Evolutionary conservation across 2,329 filamentous ascomycete species (phyloP).

Genomic region (Pseudogymnoascus sp.): DNA sequence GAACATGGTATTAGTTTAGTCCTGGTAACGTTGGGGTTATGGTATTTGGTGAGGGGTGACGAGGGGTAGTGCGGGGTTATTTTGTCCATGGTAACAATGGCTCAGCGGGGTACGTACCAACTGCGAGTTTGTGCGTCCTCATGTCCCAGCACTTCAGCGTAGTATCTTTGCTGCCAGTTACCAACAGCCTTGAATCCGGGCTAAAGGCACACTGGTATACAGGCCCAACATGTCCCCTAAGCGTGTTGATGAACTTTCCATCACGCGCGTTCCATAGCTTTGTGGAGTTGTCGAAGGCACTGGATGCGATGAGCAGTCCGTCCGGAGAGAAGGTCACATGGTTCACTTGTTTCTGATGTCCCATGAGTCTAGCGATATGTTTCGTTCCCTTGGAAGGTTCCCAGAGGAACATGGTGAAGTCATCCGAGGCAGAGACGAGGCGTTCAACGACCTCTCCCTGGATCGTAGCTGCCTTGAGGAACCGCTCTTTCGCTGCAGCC

Average conservation of each 20-base stretch:
- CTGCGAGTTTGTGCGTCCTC: constrained; percentile 68
- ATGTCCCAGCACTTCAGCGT: constrained; percentile 95
- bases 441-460: constrained; percentile 72
- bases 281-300: constrained; percentile 89
- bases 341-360: constrained; percentile 95
- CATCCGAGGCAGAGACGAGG: constrained; percentile 83
- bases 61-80: constrained; percentile 7
- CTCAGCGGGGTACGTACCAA: constrained; percentile 25
- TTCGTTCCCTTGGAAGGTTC: constrained; percentile 72
- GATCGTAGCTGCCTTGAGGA: constrained; percentile 74
- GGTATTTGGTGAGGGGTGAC: constrained; percentile 4
- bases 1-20: constrained; percentile 19
- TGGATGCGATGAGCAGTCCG: constrained; percentile 76
- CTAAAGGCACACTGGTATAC: constrained; percentile 93
- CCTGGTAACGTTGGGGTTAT: not conserved
- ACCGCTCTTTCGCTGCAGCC: constrained; percentile 68
- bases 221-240: constrained; percentile 81
- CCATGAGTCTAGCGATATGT: constrained; percentile 78
- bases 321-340: constrained; percentile 92
- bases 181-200: constrained; percentile 80
- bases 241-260: constrained; percentile 73
- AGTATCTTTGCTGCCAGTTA: constrained; percentile 83
- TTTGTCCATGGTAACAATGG: not conserved
- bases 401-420: constrained; percentile 96
- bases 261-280: constrained; percentile 79